These are phyloP conservation scores for Neocatenulostroma microsporum DNA, from an alignment of 2,329 filamentous ascomycete genomes.

Conservation along the genomic window DNA sequence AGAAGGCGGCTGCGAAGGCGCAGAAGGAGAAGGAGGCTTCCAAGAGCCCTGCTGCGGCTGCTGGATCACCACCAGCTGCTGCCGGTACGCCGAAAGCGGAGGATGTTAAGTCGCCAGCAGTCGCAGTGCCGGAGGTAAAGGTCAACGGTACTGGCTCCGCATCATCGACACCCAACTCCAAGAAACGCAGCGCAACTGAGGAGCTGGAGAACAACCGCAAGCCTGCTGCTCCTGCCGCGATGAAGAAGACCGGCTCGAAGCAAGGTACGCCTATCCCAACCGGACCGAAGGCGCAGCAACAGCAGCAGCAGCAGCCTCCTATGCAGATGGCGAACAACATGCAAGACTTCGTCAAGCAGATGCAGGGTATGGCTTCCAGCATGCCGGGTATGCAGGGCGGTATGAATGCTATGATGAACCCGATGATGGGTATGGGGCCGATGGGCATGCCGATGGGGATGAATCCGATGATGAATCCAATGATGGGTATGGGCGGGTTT, in stretches of 20 bases:
- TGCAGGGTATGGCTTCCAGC: constrained; percentile 36
- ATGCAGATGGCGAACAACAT: constrained; percentile 21
- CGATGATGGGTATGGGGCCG: constrained; percentile 21
- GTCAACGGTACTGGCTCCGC: constrained; percentile 26
- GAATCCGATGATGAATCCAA: constrained; percentile 13
- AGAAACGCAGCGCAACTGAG: constrained; percentile 78
- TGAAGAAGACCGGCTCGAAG: constrained; percentile 34
- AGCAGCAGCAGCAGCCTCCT: constrained; percentile 7
- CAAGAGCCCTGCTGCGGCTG: constrained; percentile 28
- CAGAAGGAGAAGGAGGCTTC: constrained; percentile 37
- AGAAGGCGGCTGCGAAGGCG: constrained; percentile 36
- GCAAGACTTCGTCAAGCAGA: constrained; percentile 38
- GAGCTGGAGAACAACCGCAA: constrained; percentile 42
- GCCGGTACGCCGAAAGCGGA: constrained; percentile 13
- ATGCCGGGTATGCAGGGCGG: constrained; percentile 23
- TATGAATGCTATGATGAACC: constrained; percentile 25
- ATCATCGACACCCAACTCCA: constrained; percentile 41
- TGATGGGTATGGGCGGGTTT: constrained; percentile 18
- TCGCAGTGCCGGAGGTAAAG: constrained; percentile 20
- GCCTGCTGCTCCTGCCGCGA: constrained; percentile 39
- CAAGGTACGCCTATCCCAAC: constrained; percentile 25
- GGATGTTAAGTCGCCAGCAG: constrained; percentile 13
- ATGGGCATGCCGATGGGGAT: constrained; percentile 19
- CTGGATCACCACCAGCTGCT: constrained; percentile 10
- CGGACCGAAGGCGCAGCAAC: constrained; percentile 19